Percentiles rank a stretch among this genome's conserved stretches.
phyloP scores from a whole-genome alignment of 2,329 filamentous ascomycete genomes.

The Fusarium coicis region DNA sequence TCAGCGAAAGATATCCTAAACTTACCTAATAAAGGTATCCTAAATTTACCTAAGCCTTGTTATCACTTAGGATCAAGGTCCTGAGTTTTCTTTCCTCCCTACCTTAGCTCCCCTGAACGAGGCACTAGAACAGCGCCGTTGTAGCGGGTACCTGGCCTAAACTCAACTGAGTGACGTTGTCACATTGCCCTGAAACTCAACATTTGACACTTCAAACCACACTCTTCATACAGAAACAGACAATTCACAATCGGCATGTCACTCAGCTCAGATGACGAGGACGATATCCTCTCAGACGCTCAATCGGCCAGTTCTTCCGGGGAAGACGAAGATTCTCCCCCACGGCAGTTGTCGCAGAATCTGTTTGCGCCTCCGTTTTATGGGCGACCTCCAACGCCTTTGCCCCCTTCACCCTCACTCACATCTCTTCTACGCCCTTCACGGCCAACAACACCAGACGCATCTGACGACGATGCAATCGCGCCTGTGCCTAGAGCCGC shows the following conservation, averaged over 20 bases:
- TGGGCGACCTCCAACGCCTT: constrained; percentile 92
- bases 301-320: constrained; percentile 48
- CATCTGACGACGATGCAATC: constrained; percentile 87
- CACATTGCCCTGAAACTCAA: constrained; percentile 1
- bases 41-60: too few species aligned
- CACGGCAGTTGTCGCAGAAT: constrained; percentile 62
- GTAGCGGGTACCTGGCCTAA: constrained; percentile 28
- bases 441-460: constrained; percentile 92
- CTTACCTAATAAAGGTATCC: too few species aligned
- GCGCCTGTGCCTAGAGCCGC: constrained; percentile 86
- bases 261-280: constrained; percentile 50
- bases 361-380: constrained; percentile 89
- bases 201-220: constrained; percentile 5
- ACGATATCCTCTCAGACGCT: constrained; percentile 51
- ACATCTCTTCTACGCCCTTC: constrained; percentile 92
- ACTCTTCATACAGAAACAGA: neutral
- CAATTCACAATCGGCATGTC: constrained; percentile 43
- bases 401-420: constrained; percentile 91
- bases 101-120: neutral
- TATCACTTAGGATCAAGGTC: too few species aligned
- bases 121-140: constrained; percentile 15
- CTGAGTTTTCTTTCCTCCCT: too few species aligned
- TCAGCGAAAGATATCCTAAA: too few species aligned
- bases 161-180: constrained; percentile 19
- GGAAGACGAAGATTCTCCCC: constrained; percentile 50